Percentiles rank a stretch among this genome's conserved stretches.
phyloP scores from a whole-genome alignment of 108 stramenopile species.

The Ochromonas danica region DNA sequence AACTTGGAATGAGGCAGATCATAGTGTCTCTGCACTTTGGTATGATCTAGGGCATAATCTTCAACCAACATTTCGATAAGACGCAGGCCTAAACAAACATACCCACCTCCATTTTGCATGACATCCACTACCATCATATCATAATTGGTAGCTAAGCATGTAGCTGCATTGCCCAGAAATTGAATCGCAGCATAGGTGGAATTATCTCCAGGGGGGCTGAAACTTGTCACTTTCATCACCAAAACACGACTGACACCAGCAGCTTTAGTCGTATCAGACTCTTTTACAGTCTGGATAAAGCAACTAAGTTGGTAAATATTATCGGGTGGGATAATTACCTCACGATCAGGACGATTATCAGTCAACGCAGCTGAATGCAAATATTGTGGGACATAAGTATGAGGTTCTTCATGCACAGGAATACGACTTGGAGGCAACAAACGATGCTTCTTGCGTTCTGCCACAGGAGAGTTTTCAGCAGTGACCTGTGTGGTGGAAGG shows the following conservation, averaged over 20 bases:
- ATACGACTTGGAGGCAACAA: not conserved
- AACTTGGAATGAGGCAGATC: slow-evolving; percentile 16
- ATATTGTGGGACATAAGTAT: not conserved
- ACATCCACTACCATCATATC: slow-evolving; percentile 22
- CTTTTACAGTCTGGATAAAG: not conserved
- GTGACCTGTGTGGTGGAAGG: too few relatives aligned
- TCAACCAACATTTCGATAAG: not conserved
- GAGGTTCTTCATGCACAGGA: slow-evolving; percentile 6
- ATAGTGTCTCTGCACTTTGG: slow-evolving; percentile 13
- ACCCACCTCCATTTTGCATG: slow-evolving; percentile 25
- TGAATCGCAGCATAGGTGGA: not conserved
- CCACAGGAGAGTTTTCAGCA: too few relatives aligned
- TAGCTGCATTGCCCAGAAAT: not conserved
- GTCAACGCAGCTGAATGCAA: not conserved
- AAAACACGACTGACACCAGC: not conserved
- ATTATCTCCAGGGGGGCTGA: not conserved
- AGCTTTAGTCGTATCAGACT: not conserved
- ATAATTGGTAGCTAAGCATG: not conserved
- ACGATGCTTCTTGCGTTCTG: not conserved
- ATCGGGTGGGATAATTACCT: not conserved
- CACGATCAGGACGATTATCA: not conserved
- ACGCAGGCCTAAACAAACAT: slow-evolving; percentile 20
- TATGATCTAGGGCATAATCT: not conserved
- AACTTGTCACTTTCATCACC: slow-evolving; percentile 18
- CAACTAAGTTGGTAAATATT: not conserved